Evolutionary conservation across 164 flowering plant species (phyloP), one percentile per base, ranked within the genome.

Genomic region (Annona squamosa): DNA sequence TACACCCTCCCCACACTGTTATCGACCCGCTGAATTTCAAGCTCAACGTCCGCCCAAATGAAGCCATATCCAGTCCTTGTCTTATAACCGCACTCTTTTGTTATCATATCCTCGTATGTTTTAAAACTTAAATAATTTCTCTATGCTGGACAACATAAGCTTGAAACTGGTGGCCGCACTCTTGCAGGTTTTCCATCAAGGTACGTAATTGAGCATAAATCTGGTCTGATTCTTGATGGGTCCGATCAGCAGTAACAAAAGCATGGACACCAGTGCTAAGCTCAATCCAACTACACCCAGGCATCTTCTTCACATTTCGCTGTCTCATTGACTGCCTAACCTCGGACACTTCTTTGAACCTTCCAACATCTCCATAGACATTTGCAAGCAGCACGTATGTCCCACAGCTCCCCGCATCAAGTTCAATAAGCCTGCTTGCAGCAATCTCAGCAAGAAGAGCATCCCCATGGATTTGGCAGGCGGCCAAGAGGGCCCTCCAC

Each of bases 251-350:
- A 44, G 82, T 83, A 19, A 82, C 76, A 78, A 91, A 91, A n/a
- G 73, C 81, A 75, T 89, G 90, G 45, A 89, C 75, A 5, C 87
- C 87, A 72, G 74, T 79, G 67, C 81, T 74, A 43, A 90, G 85
- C 79, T 90, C 93, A 71, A 89, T 80, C 93, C 93, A 92, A 74
- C 95, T 92, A 77, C 91, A 88, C 10, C 93, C 95, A 2, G 94
- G 91, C 45, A 68, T 78, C 82, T 92, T 92, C 83, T 56, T 86
- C 75, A 90, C 85, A 57, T 84, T 82, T 46, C 74, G 79, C 62
- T 75, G 73, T 77, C 73, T 82, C 97, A 92, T 92, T 5, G 76
- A 48, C 52, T 79, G 78, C 47, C 97, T 85, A 61, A 88, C 63
- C 2, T 87, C 85, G 2, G 73, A 74, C 37, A 90, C 95, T 63